Percentiles rank a stretch among this genome's conserved stretches.
phyloP scores from a whole-genome alignment of 805 yeast genomes.

The Starmerella khaoyaiensis region DNA sequence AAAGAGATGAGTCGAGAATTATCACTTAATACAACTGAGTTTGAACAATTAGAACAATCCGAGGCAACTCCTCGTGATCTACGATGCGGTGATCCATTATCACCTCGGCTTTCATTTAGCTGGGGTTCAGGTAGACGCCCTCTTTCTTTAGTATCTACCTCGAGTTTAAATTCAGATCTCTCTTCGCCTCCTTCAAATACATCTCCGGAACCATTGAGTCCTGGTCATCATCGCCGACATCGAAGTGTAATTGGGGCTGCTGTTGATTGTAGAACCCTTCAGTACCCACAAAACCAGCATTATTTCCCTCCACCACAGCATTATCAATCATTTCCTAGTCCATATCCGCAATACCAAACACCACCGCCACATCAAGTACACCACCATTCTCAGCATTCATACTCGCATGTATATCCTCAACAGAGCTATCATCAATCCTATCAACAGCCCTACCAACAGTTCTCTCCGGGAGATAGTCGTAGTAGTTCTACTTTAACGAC shows the following conservation, averaged over 20 bases:
- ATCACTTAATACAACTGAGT: constrained; percentile 2
- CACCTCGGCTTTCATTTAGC: constrained; percentile 8
- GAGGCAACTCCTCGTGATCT: constrained; percentile 12
- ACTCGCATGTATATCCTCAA: not conserved
- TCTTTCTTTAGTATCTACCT: constrained; percentile 12
- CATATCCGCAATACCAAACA: not conserved
- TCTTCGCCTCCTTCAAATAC: not conserved
- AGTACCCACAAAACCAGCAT: not conserved
- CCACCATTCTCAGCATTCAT: not conserved
- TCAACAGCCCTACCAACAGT: not conserved
- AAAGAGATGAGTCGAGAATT: too few species aligned
- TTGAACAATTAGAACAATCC: constrained; percentile 9
- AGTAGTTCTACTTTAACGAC: not conserved
- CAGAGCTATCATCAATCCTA: not conserved
- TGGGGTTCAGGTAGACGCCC: constrained; percentile 15
- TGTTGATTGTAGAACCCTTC: constrained; percentile 11
- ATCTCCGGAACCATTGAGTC: constrained; percentile 7
- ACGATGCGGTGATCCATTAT: constrained; percentile 3
- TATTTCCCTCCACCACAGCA: not conserved
- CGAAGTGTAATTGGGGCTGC: constrained; percentile 15
- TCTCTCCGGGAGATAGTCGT: not conserved
- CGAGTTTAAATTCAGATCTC: constrained; percentile 16
- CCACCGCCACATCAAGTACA: not conserved
- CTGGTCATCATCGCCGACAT: constrained; percentile 13
- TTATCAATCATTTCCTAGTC: too few species aligned